phyloP scores from a whole-genome alignment of 148 eudicot species.

The Vaccinium darrowii region DNA sequence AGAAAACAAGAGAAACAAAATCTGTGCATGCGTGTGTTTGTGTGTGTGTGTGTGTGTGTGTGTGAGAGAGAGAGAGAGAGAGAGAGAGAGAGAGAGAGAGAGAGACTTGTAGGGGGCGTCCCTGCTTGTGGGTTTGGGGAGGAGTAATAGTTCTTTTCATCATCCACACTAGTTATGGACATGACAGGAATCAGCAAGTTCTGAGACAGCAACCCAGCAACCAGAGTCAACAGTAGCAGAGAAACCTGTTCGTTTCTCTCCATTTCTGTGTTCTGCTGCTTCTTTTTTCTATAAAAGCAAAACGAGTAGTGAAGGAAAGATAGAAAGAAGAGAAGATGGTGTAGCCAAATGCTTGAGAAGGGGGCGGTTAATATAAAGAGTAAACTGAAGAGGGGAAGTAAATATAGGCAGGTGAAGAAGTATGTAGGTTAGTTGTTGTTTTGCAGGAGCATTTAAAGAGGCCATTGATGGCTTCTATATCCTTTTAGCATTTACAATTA shows the following conservation, averaged over 20 bases:
- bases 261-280: slow-evolving; percentile 7
- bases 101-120: slow-evolving; percentile 28
- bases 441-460: slow-evolving; percentile 53
- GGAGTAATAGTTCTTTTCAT: slow-evolving; percentile 35
- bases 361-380: slow-evolving; percentile 35
- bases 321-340: not conserved
- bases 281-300: not conserved
- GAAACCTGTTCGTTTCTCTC: slow-evolving; percentile 27
- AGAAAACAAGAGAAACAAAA: not conserved
- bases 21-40: not conserved
- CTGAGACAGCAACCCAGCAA: slow-evolving; percentile 38
- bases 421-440: slow-evolving; percentile 56
- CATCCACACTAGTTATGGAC: slow-evolving; percentile 24
- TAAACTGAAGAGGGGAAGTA: slow-evolving; percentile 31
- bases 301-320: not conserved
- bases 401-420: slow-evolving; percentile 53
- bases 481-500: not conserved
- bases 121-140: slow-evolving; percentile 25
- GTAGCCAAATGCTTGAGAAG: slow-evolving; percentile 3
- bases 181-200: slow-evolving; percentile 37
- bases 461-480: slow-evolving; percentile 15
- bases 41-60: not conserved
- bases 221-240: slow-evolving; percentile 29
- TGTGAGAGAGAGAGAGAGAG: not conserved
- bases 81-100: slow-evolving; percentile 16